Evolutionary conservation across 768 basidiomycete species (phyloP), one percentile per base, ranked within the genome.

Genomic region (Tephrocybe sp.): DNA sequence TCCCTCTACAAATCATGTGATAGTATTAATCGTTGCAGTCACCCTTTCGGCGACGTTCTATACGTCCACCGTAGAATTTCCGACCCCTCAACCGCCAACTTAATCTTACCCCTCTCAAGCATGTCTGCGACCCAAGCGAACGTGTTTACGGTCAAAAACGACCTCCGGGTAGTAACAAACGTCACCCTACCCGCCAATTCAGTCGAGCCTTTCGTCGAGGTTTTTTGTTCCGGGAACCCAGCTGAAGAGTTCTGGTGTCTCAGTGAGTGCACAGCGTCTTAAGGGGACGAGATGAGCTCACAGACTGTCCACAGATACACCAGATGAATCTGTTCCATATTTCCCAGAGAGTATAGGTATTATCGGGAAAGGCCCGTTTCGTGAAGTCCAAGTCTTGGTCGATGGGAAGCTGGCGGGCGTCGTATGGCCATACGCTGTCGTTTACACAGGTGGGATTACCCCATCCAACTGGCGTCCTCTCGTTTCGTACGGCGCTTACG

Each of bases 381-480:
- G 83, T 11, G 83, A 86, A 60, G 75, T 85, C n/a, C 78, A 81
- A 56, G 59, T 84, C 32, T 68, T 84, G 17, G 62, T 85, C 4
- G 83, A 86, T 45, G 77, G 76, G 10, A 68, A 68, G 49, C 62
- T 84, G 2, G 84, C 83, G 10, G 84, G 65, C 12, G 67, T 65
- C 3, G 60, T 65, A 18, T 81, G 84, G 69, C 84, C 84, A 24
- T 84, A 79, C 28, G 72, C 72, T 0, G 73, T 77, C 33, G 76
- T 84, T 34, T 85, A 84, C 59, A 84, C 81, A 0, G 84, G 85
- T 4, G 83, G 83, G 0, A 79, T 84, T 54, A 75, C 79, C 3
- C 83, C 83, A 1, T 64, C 62, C 6, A 65, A 68, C 60, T 58
- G 54, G 54, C 80, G 81, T 24, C 84, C 85, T 2, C 75, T 86